Evolutionary conservation across 352 stramenopile genomes (phyloP).

Genomic region (Albugo candida): DNA sequence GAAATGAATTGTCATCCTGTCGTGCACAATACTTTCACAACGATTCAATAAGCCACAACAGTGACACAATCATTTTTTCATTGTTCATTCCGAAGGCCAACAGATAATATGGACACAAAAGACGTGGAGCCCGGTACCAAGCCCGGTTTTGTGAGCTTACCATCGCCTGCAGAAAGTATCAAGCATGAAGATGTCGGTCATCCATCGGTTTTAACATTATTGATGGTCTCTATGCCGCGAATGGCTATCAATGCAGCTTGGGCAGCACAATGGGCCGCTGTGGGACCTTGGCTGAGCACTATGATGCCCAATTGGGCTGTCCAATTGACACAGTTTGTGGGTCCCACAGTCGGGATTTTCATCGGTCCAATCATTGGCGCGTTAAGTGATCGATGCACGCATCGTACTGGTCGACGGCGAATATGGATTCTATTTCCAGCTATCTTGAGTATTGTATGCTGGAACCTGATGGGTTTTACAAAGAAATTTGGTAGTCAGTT

Average conservation of each 20-base stretch:
- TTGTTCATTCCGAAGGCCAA: too few relatives aligned
- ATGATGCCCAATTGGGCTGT: constrained; percentile 43
- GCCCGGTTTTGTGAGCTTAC: too few relatives aligned
- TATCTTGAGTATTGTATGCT: constrained; percentile 36
- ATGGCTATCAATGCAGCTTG: constrained; percentile 69
- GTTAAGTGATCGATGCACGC: constrained; percentile 32
- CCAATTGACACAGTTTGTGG: constrained; percentile 54
- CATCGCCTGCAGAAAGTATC: too few relatives aligned
- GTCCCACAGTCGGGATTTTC: constrained; percentile 43
- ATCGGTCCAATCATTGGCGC: constrained; percentile 47
- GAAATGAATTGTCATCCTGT: too few relatives aligned
- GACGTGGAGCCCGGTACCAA: too few relatives aligned
- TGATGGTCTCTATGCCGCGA: constrained; percentile 38
- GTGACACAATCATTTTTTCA: too few relatives aligned
- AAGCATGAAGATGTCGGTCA: too few relatives aligned
- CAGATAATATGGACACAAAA: too few relatives aligned
- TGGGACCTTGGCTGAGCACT: constrained; percentile 48
- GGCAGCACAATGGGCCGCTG: constrained; percentile 51
- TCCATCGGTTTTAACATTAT: constrained; percentile 6
- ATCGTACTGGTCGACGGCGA: constrained; percentile 35
- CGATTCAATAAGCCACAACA: too few relatives aligned
- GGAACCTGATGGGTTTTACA: constrained; percentile 51
- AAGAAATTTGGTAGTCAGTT: constrained; percentile 34
- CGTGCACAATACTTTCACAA: too few relatives aligned
- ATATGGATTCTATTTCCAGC: constrained; percentile 42